These are phyloP conservation scores for Craterostigma plantagineum DNA, from an alignment of 257 asterid species.

Conservation along the genomic window DNA sequence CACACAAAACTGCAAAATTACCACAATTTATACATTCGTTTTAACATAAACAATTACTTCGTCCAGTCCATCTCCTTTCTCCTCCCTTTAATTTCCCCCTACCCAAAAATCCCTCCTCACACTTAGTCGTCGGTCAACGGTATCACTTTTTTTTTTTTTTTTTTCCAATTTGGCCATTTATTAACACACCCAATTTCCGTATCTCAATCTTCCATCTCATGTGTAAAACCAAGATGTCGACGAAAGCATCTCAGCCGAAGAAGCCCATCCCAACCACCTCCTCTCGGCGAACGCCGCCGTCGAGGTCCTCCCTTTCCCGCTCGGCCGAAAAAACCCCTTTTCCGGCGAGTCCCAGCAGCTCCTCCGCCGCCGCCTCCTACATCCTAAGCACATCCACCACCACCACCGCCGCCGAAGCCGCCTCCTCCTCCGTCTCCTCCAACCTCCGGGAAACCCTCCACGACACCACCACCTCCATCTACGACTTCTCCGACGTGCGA, in stretches of 20 bases:
- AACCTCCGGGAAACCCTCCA: conserved; percentile 49
- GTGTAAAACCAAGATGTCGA: conserved; percentile 3
- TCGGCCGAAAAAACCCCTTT: conserved; percentile 10
- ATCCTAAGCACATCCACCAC: conserved; percentile 8
- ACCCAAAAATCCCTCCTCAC: too few relatives aligned
- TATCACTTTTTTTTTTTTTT: too few relatives aligned
- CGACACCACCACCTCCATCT: conserved; percentile 29
- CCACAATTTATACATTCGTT: too few relatives aligned
- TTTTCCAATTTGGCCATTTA: too few relatives aligned
- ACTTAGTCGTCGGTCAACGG: too few relatives aligned
- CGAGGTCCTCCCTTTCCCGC: conserved; percentile 12
- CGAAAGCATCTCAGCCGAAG: conserved; percentile 1
- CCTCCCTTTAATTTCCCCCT: too few relatives aligned
- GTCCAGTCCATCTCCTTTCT: too few relatives aligned
- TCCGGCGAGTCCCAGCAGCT: conserved; percentile 18
- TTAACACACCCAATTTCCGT: background rate
- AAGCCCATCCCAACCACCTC: conserved; percentile 5
- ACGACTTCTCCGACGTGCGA: conserved; percentile 72
- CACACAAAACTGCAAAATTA: too few relatives aligned
- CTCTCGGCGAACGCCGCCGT: conserved; percentile 3
- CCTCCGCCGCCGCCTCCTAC: conserved; percentile 18
- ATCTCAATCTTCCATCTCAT: too few relatives aligned
- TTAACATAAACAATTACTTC: too few relatives aligned
- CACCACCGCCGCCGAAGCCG: conserved; percentile 29
- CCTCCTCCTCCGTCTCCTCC: conserved; percentile 40